These are phyloP conservation scores for Zea mays DNA, from an alignment of 176 grass and related monocot genomes.

Conservation along the genomic window DNA sequence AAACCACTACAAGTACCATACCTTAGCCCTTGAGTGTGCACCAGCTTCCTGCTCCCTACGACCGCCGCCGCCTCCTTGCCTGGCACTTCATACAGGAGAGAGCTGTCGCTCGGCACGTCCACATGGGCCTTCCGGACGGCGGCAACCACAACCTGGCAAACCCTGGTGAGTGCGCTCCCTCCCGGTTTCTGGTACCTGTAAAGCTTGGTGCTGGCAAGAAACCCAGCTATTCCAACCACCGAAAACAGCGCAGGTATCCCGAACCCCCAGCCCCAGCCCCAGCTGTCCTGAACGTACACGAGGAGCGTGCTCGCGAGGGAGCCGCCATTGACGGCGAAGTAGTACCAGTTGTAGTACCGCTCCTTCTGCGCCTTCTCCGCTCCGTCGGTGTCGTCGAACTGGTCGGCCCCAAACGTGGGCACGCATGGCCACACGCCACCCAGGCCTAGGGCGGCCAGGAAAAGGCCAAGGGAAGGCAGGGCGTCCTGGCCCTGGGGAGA, in stretches of 20 bases:
- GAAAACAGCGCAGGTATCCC: conserved; percentile 41
- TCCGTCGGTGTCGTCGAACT: conserved; percentile 56
- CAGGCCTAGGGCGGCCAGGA: conserved; percentile 56
- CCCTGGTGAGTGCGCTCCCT: conserved; percentile 45
- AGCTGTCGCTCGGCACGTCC: conserved; percentile 28
- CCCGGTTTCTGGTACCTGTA: conserved; percentile 35
- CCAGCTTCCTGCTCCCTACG: conserved; percentile 24
- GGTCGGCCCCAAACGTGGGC: conserved; percentile 66
- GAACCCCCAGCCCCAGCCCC: conserved; percentile 47
- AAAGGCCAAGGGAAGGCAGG: conserved; percentile 54
- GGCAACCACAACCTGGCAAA: conserved; percentile 48
- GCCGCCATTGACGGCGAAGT: conserved; percentile 32
- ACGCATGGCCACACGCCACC: conserved; percentile 69
- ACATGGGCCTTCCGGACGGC: conserved; percentile 31
- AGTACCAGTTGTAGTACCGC: conserved; percentile 52
- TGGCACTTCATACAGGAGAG: conserved; percentile 29
- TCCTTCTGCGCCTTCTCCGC: conserved; percentile 45
- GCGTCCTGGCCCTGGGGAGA: conserved; percentile 17
- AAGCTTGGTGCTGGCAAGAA: conserved; percentile 25
- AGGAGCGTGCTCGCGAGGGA: conserved; percentile 30
- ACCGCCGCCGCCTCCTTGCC: conserved; percentile 25
- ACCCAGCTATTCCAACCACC: conserved; percentile 24
- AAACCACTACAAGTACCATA: background rate
- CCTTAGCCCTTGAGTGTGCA: conserved; percentile 29
- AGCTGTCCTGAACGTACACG: conserved; percentile 42